Evolutionary conservation across 148 eudicot genomes (phyloP).

Genomic region (Rhododendron ferrugineum): DNA sequence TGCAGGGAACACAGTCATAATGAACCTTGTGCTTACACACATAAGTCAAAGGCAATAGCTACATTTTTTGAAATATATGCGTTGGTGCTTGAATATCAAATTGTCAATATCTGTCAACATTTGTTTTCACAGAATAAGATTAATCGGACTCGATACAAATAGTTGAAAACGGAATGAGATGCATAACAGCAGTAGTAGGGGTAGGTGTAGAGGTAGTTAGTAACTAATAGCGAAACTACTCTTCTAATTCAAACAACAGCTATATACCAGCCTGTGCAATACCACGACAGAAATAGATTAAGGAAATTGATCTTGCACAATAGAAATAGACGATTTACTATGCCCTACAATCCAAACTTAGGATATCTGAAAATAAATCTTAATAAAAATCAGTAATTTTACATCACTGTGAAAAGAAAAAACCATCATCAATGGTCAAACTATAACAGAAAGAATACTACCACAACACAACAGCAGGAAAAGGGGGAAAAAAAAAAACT

Average conservation of each 20-base stretch:
- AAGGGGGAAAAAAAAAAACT: background rate
- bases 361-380: background rate
- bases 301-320: background rate
- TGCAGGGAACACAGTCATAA: conserved; percentile 17
- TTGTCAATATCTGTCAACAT: background rate
- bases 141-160: background rate
- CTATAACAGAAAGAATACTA: background rate
- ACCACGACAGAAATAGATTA: background rate
- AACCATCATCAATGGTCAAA: background rate
- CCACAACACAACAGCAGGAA: background rate
- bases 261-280: background rate
- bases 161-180: background rate
- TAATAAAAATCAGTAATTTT: background rate
- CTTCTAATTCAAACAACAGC: background rate
- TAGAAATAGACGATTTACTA: background rate
- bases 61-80: background rate
- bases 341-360: background rate
- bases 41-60: background rate
- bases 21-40: background rate
- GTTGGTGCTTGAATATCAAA: background rate
- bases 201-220: background rate
- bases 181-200: background rate
- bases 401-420: background rate
- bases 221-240: background rate
- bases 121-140: background rate